Evolutionary conservation across 495 filamentous ascomycete genomes (phyloP).

Genomic region (Articulospora tetracladia): DNA sequence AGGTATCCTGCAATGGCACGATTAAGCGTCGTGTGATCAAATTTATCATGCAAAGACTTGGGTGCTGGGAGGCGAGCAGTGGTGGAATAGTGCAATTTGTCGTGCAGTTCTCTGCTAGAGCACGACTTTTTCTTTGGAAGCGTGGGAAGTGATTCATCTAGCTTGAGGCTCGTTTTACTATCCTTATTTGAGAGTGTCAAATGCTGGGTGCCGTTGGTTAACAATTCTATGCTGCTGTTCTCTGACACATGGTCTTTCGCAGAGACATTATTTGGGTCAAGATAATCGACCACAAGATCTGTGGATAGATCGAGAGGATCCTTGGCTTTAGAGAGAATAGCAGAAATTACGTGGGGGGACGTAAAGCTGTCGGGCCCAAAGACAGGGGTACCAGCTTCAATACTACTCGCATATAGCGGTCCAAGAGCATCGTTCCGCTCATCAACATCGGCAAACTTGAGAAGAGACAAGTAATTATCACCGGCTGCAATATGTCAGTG

Average conservation of each 20-base stretch:
- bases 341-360: constrained; percentile 8
- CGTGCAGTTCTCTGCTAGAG: constrained; percentile 18
- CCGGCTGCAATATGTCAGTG: constrained; percentile 29
- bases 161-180: neutral
- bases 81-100: constrained; percentile 11
- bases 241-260: neutral
- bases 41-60: neutral
- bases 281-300: constrained; percentile 24
- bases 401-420: constrained; percentile 38
- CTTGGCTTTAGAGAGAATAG: constrained; percentile 30
- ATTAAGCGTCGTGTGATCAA: constrained; percentile 18
- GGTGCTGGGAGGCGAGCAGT: neutral
- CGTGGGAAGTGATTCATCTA: neutral
- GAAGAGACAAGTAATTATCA: constrained; percentile 37
- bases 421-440: constrained; percentile 36
- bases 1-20: constrained; percentile 70
- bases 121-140: neutral
- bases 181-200: neutral
- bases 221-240: neutral
- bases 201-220: neutral
- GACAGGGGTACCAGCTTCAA: constrained; percentile 35
- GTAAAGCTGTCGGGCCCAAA: constrained; percentile 37
- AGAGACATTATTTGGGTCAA: constrained; percentile 24
- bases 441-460: constrained; percentile 41
- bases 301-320: constrained; percentile 26